phyloP scores from a whole-genome alignment of 371 early-diverging fungal species.

The Apophysomyces ossiformis region DNA sequence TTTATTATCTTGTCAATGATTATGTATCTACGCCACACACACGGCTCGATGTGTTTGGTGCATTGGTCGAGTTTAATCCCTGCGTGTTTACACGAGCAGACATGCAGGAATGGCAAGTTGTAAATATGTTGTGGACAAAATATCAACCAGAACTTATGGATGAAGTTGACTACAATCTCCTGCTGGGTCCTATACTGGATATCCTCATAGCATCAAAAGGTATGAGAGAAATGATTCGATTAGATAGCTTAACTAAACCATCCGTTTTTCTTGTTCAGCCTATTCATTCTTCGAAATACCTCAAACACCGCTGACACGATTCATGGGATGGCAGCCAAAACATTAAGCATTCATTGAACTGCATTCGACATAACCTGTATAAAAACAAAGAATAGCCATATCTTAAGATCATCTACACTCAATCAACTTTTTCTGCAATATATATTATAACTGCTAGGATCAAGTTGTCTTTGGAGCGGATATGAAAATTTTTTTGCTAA shows the following conservation, averaged over 20 bases:
- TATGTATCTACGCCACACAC: constrained; percentile 31
- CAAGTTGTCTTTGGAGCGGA: no score
- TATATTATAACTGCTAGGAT: no score
- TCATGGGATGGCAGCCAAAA: constrained; percentile 48
- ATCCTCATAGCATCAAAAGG: constrained; percentile 48
- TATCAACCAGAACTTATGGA: constrained; percentile 21
- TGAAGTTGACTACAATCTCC: constrained; percentile 29
- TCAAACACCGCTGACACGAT: constrained; percentile 45
- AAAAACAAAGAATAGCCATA: not conserved
- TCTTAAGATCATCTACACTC: no score
- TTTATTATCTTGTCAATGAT: constrained; percentile 48
- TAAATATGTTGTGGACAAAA: constrained; percentile 29
- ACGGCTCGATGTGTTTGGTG: constrained; percentile 42
- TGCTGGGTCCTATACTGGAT: constrained; percentile 44
- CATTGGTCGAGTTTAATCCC: constrained; percentile 39
- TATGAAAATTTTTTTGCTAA: not conserved
- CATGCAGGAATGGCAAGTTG: constrained; percentile 35
- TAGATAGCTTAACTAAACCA: not conserved
- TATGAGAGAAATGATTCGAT: constrained; percentile 15
- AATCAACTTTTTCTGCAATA: no score
- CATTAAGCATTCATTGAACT: constrained; percentile 10
- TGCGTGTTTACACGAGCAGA: constrained; percentile 43
- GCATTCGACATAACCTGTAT: not conserved
- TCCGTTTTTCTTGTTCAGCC: constrained; percentile 16
- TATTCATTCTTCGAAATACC: constrained; percentile 56